Evolutionary conservation across 2,329 filamentous ascomycete species (phyloP), one percentile per base, ranked within the genome.

Genomic region (Ceratocystis huliohia): DNA sequence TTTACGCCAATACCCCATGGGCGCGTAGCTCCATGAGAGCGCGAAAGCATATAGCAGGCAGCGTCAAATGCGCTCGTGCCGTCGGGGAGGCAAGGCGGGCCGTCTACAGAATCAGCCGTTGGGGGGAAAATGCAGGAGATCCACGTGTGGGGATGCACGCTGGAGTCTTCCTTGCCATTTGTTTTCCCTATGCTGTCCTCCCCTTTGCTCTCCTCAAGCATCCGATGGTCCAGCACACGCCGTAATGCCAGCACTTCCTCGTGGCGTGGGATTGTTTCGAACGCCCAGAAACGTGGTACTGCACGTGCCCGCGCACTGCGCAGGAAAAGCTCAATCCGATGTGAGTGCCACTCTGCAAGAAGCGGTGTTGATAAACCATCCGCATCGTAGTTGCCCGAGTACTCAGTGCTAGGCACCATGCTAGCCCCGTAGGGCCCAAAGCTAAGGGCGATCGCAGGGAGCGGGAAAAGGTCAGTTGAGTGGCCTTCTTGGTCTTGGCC

Each of bases 1-100:
- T 88, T 88, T 71, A 88, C 80, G 1, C 86, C 86, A 28, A 89
- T 78, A 0, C 82, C 85, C 81, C 82, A 85, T 0, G 85, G 85
- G 2, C 74, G 68, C 3, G 69, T 70, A 0, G 62, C 15, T 0
- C 71, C 71, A 4, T 72, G 25, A 0, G 66, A 63, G 0, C 69
- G 71, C 45, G 74, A 73, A 2, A 81, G 71, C 76, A 79, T 78
- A 5, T 74, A 73, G 13, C 71, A 69, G 17, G 77, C 71, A 5
- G 74, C 73, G 4, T 72, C 69, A 25, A 74, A 73, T 1, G 75
- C 74, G 2, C 72, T 73, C 69, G 75, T 81, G 1, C 84, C 84
- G 70, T 87, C 84, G 0, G 85, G 84, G 28, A 88, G 74, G 1
- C 22, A 69, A n/a, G 78, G 74, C 22, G 75, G 77, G 15, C 82